Conservation (phyloP, 1,284 basidiomycete genomes). For the Fomitopsis pinicola region DNA sequence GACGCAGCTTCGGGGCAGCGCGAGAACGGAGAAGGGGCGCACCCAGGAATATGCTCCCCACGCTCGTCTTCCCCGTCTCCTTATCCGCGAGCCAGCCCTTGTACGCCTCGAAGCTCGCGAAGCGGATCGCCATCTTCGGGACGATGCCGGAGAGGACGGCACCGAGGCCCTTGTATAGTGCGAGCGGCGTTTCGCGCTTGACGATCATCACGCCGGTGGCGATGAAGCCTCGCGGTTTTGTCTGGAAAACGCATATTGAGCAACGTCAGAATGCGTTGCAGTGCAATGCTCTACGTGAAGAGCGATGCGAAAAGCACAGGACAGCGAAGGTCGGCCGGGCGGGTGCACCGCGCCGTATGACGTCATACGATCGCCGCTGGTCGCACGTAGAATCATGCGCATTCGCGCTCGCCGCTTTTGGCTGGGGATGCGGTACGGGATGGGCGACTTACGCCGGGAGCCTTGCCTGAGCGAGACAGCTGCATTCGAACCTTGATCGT, state of each 20-base stretch:
- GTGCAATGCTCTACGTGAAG: too few relatives aligned
- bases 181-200: constrained; percentile 88
- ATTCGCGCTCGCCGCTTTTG: neutral
- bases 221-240: constrained; percentile 89
- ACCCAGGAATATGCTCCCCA: constrained; percentile 80
- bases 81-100: constrained; percentile 79
- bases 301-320: too few relatives aligned
- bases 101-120: constrained; percentile 97
- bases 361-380: neutral
- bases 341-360: neutral
- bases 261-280: neutral
- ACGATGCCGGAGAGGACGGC: constrained; percentile 98
- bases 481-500: constrained; percentile 99
- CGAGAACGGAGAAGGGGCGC: neutral
- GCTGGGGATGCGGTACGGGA: neutral
- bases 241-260: constrained; percentile 41
- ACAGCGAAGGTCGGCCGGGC: neutral
- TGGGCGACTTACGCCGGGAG: constrained; percentile 68
- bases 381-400: neutral
- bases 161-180: constrained; percentile 97
- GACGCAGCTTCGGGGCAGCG: neutral
- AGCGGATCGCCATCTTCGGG: constrained; percentile 99
- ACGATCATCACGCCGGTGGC: constrained; percentile 92
- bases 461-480: constrained; percentile 75
- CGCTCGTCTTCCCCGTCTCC: constrained; percentile 70